Evolutionary conservation across 2,329 filamentous ascomycete species (phyloP).

Genomic region (Ceratocystis cacaofunesta): DNA sequence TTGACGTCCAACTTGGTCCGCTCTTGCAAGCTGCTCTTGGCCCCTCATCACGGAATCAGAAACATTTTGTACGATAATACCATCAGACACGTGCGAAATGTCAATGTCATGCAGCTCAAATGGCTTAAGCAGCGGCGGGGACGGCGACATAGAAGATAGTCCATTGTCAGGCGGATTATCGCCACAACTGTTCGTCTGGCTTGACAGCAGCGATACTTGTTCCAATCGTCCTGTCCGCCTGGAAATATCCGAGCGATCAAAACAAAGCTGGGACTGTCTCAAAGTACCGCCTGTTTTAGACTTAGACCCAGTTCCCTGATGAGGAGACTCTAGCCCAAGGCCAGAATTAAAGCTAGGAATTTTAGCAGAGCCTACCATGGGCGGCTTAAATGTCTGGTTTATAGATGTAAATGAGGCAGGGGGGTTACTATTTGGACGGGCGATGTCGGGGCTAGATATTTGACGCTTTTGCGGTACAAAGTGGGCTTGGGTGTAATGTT

Average conservation of each 20-base stretch:
- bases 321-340: not conserved
- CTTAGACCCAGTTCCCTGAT: not conserved
- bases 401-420: not conserved
- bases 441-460: not conserved
- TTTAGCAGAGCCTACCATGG: not conserved
- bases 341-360: not conserved
- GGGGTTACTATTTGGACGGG: not conserved
- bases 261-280: conserved; percentile 1
- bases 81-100: not conserved
- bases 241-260: not conserved
- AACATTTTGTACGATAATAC: not conserved
- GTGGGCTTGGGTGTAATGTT: not conserved
- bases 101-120: not conserved
- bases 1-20: not conserved
- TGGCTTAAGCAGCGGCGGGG: not conserved
- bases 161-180: not conserved
- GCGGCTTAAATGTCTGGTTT: not conserved
- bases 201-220: not conserved
- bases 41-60: not conserved
- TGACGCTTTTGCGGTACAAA: not conserved
- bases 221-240: not conserved
- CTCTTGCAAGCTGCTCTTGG: not conserved
- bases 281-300: not conserved
- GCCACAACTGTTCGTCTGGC: not conserved
- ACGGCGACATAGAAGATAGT: not conserved